Base-by-base conservation (phyloP, 2,329 filamentous ascomycete species). In the Fonsecaea nubica region DNA sequence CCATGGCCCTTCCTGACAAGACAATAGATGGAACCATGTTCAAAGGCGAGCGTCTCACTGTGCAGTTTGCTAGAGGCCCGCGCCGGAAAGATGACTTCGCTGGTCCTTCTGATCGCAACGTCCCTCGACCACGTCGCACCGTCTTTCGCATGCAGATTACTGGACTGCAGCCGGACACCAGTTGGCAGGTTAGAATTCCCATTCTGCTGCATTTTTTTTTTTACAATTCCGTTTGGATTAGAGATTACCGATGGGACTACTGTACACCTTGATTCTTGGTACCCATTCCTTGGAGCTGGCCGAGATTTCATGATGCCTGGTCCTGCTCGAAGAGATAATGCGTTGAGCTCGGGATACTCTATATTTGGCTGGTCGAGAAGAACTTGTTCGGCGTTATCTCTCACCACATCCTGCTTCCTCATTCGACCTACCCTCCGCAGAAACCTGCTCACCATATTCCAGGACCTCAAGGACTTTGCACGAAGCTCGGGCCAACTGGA, bases 401-500 rank as follows among this genome's bases (percentile, higher is more conserved):
- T 45, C 18, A 7, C 25, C 25, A 30, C 12, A n/a, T 18, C 12
- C 7, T 36, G 18, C 13, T 10, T 33, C 10, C 58, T 9, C 12
- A 40, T 8, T 61, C 35, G 10, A 6, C n/a, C 42, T 54, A 7
- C 25, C 21, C n/a, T 7, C 21, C 33, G n/a, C 10, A 13, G 38
- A 53, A 42, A 38, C 42, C 18, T 57, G 58, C 69, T 71, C 63
- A 69, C 66, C 63, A 38, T n/a, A 15, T 21, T 56, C n/a, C 63
- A 99, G 95, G 95, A 99, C 82, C 89, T 99, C 62, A 99, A 99
- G 91, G 95, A 99, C 80, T 99, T 99, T 82, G 95, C 95, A 70
- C 93, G 95, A 78, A 92, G 96, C 80, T 96, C 94, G 80, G 93
- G 93, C 80, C 70, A 73, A 62, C 87, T 97, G 80, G 95, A 98